These are phyloP conservation scores for Sclerotinia glacialis DNA, from an alignment of 2,329 filamentous ascomycete species.

Conservation along the genomic window DNA sequence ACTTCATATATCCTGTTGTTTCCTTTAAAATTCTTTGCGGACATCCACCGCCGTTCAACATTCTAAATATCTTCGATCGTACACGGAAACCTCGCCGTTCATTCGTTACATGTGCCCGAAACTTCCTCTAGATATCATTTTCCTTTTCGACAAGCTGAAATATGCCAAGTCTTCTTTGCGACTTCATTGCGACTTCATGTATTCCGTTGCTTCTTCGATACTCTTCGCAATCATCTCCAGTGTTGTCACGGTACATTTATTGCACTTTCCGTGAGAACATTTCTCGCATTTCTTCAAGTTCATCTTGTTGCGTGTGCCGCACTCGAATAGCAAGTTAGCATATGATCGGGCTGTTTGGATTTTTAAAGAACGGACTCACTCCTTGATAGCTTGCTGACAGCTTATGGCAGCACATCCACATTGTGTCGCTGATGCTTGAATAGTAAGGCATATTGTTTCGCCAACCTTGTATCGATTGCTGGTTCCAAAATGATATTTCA, in stretches of 20 bases:
- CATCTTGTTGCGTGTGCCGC: constrained; percentile 10
- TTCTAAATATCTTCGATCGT: neutral
- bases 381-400: too few species aligned
- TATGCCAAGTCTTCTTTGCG: neutral
- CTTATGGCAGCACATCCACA: constrained; percentile 7
- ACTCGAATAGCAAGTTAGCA: constrained; percentile 4
- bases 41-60: too few species aligned
- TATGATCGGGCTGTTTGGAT: too few species aligned
- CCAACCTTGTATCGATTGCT: neutral
- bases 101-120: neutral
- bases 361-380: neutral
- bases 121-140: neutral
- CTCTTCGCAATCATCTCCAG: neutral
- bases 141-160: neutral
- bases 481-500: neutral
- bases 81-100: neutral
- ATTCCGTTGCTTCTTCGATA: neutral
- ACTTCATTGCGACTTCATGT: neutral
- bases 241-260: neutral
- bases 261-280: neutral
- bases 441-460: constrained; percentile 11
- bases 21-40: neutral
- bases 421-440: constrained; percentile 10
- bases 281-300: neutral
- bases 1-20: neutral